A percentile compares a stretch with the other conserved stretches of the same genome.
phyloP scores from a whole-genome alignment of 495 filamentous ascomycete species.

The Xylaria curta region DNA sequence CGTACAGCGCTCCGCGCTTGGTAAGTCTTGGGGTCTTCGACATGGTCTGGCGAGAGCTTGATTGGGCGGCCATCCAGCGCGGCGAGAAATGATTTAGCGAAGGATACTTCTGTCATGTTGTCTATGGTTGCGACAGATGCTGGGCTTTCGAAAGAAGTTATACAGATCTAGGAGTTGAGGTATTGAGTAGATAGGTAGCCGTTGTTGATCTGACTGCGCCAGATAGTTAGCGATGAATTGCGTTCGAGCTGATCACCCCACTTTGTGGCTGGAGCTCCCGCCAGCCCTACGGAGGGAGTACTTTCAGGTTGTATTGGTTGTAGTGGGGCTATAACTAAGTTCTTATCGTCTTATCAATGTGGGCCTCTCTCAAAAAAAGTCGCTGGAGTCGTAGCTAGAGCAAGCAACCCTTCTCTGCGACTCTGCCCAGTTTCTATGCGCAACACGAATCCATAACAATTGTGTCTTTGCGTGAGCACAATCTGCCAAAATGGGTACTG shows the following conservation, averaged over 20 bases:
- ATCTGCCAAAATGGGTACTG: constrained; percentile 74
- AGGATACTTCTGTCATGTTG: constrained; percentile 83
- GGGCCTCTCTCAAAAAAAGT: constrained; percentile 28
- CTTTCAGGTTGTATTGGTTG: neutral
- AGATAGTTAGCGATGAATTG: neutral
- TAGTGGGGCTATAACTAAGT: constrained; percentile 17
- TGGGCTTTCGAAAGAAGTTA: constrained; percentile 28
- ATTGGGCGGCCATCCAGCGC: constrained; percentile 75
- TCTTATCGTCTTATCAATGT: constrained; percentile 40
- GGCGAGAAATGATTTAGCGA: constrained; percentile 82
- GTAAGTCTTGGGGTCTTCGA: constrained; percentile 79
- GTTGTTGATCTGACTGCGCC: neutral
- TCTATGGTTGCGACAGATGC: neutral
- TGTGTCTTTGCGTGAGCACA: neutral
- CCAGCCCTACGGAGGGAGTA: neutral
- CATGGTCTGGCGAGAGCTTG: constrained; percentile 82
- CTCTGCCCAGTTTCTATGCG: neutral
- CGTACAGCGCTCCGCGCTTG: constrained; percentile 73
- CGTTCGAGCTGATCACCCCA: constrained; percentile 29
- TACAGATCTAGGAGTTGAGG: constrained; percentile 8
- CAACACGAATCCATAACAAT: neutral
- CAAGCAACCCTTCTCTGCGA: constrained; percentile 9
- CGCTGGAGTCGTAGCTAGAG: neutral
- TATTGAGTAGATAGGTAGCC: neutral
- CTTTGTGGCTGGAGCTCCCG: constrained; percentile 38